Percentiles rank a stretch among this genome's conserved stretches.
Evolutionary conservation across 148 eudicot species (phyloP).

Genomic region (Polygonum aviculare): DNA sequence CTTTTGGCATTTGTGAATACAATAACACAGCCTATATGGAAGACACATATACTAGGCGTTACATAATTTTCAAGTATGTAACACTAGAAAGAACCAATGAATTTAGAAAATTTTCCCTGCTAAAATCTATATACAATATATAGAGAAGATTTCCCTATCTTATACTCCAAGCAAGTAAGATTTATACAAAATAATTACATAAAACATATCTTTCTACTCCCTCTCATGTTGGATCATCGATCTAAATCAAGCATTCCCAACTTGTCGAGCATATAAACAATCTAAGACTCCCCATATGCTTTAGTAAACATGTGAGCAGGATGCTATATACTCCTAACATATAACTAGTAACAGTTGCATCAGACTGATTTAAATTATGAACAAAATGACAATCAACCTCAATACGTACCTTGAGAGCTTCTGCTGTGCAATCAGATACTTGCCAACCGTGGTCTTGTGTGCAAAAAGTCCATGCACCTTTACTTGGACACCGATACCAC

Average conservation of each 20-base stretch:
- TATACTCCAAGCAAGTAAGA: neutral
- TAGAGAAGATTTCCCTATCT: neutral
- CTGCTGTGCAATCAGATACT: conserved; percentile 54
- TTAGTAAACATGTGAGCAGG: no score
- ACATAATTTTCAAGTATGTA: neutral
- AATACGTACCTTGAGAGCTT: conserved; percentile 39
- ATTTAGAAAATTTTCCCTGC: no score
- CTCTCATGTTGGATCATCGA: no score
- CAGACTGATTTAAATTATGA: no score
- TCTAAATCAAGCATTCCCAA: no score
- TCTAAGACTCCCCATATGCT: no score
- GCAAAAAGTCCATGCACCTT: conserved; percentile 59
- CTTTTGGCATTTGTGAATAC: conserved; percentile 38
- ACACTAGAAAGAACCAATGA: no score
- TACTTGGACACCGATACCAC: conserved; percentile 42
- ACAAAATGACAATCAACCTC: no score
- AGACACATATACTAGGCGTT: neutral
- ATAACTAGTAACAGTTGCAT: no score
- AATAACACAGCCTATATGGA: conserved; percentile 27
- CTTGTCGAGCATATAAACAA: no score
- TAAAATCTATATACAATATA: neutral
- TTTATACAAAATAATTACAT: neutral
- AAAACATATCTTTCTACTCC: neutral
- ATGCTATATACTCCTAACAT: no score
- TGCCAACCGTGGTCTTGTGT: conserved; percentile 57